Evolutionary conservation across 2,329 filamentous ascomycete species (phyloP), one percentile per base, ranked within the genome.

Genomic region (Chrysoporthe austroafricana): DNA sequence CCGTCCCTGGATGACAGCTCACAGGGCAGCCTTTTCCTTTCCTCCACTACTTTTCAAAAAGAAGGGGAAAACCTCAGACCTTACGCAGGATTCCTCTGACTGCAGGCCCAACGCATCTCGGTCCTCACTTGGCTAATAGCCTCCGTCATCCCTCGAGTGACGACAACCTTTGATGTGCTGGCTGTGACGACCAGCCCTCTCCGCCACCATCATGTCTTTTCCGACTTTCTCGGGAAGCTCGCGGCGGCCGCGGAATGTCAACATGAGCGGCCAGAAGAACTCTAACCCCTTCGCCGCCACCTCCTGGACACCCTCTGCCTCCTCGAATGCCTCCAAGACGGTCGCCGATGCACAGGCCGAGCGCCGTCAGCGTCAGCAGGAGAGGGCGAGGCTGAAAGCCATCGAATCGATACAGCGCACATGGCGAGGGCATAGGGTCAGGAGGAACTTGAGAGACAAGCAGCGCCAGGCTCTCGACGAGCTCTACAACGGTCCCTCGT

Each of bases 191-290:
- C 11, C 34, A 39, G 52, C 57, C 32, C 43, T 36, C 16, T 18
- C 62, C 58, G 18, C 61, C 63, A 67, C 64, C 76, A 76, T 73
- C 76, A 97, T 97, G 95, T 65, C 63, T 44, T 96, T 96, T 81
- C 90, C 91, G 70, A 94, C 91, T 64, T 99, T 99, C 81, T 96
- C 92, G 34, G 96, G 96, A 73, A 92, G 82, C 79, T 92, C 93
- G 74, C 90, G 93, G 75, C 91, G 92, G 72, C 90, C 91, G 70
- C 90, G 96, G 72, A 94, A 97, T 78, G 93, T 98, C 77, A 97
- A 98, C 80, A 90, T 99, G 70, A 96, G 93, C 72, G 96, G 94
- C 70, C 91, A 94, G 73, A 76, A 75, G 56, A 88, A 88, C 72
- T 83, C 84, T 62, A 97, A 97, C 75, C 93, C 94, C 3, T 97